A percentile compares a stretch with the other conserved stretches of the same genome.
Conservation (phyloP, 2,329 filamentous ascomycete genomes). For the Colletotrichum karsti region DNA sequence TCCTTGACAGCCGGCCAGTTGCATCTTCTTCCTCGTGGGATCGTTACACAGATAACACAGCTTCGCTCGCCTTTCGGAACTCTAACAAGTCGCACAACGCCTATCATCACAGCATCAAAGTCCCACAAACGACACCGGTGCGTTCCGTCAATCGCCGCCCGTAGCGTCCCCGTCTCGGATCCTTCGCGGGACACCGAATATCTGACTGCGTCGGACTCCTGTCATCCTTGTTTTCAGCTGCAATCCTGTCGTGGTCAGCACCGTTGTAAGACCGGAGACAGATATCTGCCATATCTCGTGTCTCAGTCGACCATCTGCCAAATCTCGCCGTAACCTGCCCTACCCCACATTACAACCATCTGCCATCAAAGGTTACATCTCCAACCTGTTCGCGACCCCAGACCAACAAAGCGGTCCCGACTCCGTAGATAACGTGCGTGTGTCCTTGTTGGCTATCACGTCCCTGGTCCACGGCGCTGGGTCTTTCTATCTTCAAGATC, state of each 20-base stretch:
- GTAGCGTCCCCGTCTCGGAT: rapidly evolving
- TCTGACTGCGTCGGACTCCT: background rate
- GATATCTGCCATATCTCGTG: background rate
- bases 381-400: background rate
- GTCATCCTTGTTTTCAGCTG: background rate
- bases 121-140: rapidly evolving
- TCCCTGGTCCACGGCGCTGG: too few relatives aligned
- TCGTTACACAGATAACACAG: conserved; percentile 23
- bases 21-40: background rate
- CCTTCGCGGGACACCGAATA: background rate
- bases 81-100: background rate
- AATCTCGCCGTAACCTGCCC: background rate
- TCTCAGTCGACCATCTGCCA: background rate
- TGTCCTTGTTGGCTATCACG: too few relatives aligned
- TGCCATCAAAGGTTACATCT: background rate
- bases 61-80: background rate
- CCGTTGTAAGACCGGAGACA: too few relatives aligned
- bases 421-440: too few relatives aligned
- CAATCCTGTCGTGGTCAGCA: background rate
- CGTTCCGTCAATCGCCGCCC: background rate
- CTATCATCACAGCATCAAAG: background rate
- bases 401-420: conserved; percentile 1
- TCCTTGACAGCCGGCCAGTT: background rate
- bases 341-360: background rate
- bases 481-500: too few relatives aligned